Conservation (phyloP, 2,329 filamentous ascomycete species). For the Colletotrichum lentis region DNA sequence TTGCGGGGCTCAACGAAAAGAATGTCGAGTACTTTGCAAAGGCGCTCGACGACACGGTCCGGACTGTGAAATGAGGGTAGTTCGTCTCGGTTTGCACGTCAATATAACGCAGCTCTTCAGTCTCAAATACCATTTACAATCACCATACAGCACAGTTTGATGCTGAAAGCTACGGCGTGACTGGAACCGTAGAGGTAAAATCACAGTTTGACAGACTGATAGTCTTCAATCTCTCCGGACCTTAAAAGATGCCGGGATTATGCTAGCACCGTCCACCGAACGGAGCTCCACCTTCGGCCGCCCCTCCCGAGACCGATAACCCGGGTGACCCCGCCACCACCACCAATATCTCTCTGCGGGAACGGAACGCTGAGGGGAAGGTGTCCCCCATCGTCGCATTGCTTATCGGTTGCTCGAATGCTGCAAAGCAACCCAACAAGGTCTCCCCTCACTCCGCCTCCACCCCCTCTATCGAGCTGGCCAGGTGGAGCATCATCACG, state of each 20-base stretch:
- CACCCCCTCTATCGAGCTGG: conserved; percentile 21
- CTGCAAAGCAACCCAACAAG: neutral
- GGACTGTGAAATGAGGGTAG: conserved; percentile 8
- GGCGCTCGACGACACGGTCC: conserved; percentile 35
- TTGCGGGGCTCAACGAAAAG: conserved; percentile 50
- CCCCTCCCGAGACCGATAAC: conserved; percentile 33
- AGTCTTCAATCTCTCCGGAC: neutral
- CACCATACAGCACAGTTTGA: neutral
- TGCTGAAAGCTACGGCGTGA: neutral
- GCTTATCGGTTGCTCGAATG: conserved; percentile 2
- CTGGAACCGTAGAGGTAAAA: no score
- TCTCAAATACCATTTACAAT: neutral
- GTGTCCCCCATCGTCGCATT: neutral
- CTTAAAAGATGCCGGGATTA: conserved; percentile 1
- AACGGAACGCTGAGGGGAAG: neutral
- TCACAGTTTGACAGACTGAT: neutral
- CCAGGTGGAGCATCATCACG: conserved; percentile 1
- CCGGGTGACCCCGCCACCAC: conserved; percentile 18
- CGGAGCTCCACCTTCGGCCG: conserved; percentile 33
- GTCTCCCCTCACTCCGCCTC: conserved; percentile 26
- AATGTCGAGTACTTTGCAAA: conserved; percentile 48
- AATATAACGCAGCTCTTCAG: conserved; percentile 1
- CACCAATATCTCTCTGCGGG: neutral
- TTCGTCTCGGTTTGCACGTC: no score
- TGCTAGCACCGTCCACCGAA: neutral